Conservation (phyloP, 2,329 filamentous ascomycete genomes). For the Pseudohalonectria lignicola region DNA sequence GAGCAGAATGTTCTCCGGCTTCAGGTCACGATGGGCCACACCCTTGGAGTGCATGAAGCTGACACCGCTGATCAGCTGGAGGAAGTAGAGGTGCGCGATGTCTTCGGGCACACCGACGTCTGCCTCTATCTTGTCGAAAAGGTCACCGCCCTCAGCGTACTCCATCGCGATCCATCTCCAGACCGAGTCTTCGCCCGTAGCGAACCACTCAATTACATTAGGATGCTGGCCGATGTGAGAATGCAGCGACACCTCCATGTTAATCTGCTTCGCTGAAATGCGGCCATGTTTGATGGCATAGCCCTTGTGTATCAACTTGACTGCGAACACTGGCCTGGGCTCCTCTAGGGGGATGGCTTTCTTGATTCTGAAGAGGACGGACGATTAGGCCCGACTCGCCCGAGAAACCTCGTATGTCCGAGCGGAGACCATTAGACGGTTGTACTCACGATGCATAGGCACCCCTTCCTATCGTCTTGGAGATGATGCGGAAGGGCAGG, state of each 20-base stretch:
- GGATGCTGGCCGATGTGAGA: slow-evolving; percentile 78
- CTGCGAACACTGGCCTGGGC: slow-evolving; percentile 72
- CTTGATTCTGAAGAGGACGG: slow-evolving; percentile 61
- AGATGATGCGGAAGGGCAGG: slow-evolving; percentile 88
- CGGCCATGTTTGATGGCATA: slow-evolving; percentile 85
- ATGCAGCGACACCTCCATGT: slow-evolving; percentile 86
- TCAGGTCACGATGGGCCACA: slow-evolving; percentile 83
- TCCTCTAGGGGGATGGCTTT: slow-evolving; percentile 72
- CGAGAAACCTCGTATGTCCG: neutral
- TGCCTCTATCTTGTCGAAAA: slow-evolving; percentile 99
- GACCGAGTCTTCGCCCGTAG: slow-evolving; percentile 68
- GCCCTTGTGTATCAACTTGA: slow-evolving; percentile 98
- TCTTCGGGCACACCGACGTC: slow-evolving; percentile 91
- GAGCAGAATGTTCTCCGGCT: slow-evolving; percentile 91
- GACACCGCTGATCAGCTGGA: slow-evolving; percentile 80
- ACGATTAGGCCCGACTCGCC: slow-evolving; percentile 1
- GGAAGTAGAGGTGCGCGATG: slow-evolving; percentile 93
- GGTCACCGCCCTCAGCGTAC: slow-evolving; percentile 83
- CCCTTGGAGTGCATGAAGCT: slow-evolving; percentile 95
- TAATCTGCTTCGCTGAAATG: slow-evolving; percentile 78
- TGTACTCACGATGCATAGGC: slow-evolving; percentile 89
- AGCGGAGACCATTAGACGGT: no score
- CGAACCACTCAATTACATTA: slow-evolving; percentile 90
- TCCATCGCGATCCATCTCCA: slow-evolving; percentile 99
- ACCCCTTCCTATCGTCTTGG: slow-evolving; percentile 90